These are phyloP conservation scores for Chlorociboria aeruginascens DNA, from an alignment of 495 filamentous ascomycete species.

Conservation along the genomic window DNA sequence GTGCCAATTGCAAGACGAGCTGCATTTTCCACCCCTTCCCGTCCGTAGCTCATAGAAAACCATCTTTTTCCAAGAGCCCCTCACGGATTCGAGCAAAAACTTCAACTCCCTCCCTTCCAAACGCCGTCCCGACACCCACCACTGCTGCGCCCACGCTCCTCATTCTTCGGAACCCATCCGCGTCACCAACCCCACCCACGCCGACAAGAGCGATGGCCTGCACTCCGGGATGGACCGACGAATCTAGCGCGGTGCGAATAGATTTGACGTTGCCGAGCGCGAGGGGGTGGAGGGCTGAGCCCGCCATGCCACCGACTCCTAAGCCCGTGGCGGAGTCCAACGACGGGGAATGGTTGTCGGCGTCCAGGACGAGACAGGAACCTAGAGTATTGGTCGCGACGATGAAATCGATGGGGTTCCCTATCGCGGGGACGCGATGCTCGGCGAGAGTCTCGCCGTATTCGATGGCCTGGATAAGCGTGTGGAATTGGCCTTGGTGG, in stretches of 20 bases:
- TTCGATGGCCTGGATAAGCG: slow-evolving; percentile 34
- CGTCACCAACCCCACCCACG: slow-evolving; percentile 53
- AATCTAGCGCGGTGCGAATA: slow-evolving; percentile 42
- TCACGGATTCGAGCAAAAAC: slow-evolving; percentile 45
- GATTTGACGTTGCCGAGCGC: slow-evolving; percentile 61
- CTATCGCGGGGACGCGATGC: not conserved
- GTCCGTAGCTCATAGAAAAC: not conserved
- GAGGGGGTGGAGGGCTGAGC: slow-evolving; percentile 54
- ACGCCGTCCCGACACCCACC: slow-evolving; percentile 52
- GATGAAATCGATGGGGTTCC: slow-evolving; percentile 42
- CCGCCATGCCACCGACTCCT: slow-evolving; percentile 56
- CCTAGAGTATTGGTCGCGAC: slow-evolving; percentile 65
- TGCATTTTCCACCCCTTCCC: too few species aligned
- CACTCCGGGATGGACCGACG: slow-evolving; percentile 22
- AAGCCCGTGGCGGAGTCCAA: slow-evolving; percentile 29
- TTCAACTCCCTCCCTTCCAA: slow-evolving; percentile 44
- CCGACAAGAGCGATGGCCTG: slow-evolving; percentile 45
- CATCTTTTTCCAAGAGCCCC: not conserved
- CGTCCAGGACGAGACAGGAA: slow-evolving; percentile 41
- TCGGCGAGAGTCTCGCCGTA: not conserved
- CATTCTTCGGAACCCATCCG: slow-evolving; percentile 48
- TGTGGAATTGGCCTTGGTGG: slow-evolving; percentile 43
- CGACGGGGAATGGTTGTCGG: slow-evolving; percentile 15
- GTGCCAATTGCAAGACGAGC: too few species aligned
- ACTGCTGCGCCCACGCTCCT: slow-evolving; percentile 44